Evolutionary conservation across 2,329 filamentous ascomycete species (phyloP).

Genomic region (Fusarium phyllophilum): DNA sequence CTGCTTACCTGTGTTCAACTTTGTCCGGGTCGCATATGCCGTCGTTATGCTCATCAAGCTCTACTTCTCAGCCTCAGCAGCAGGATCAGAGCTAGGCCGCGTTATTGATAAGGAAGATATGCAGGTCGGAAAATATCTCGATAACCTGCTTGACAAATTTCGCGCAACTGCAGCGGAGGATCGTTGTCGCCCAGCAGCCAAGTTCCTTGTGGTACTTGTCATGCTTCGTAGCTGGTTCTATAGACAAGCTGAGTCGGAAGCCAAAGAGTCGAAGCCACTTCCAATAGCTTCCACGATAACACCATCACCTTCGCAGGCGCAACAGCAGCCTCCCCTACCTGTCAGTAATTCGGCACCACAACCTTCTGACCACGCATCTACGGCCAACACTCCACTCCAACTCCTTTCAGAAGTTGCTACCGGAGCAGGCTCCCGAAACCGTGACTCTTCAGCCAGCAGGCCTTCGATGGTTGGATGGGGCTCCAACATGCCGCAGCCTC

Average conservation of each 20-base stretch:
- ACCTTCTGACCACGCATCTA: slow-evolving; percentile 31
- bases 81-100: slow-evolving; percentile 73
- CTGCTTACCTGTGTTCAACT: slow-evolving; percentile 75
- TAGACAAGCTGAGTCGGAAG: slow-evolving; percentile 55
- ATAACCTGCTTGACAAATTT: slow-evolving; percentile 76
- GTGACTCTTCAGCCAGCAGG: slow-evolving; percentile 21
- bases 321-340: slow-evolving; percentile 19
- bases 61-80: slow-evolving; percentile 72
- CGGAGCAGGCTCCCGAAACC: slow-evolving; percentile 40
- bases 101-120: slow-evolving; percentile 76
- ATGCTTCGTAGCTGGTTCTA: slow-evolving; percentile 78
- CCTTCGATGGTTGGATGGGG: slow-evolving; percentile 36
- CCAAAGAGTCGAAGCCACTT: slow-evolving; percentile 21
- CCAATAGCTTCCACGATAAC: slow-evolving; percentile 13
- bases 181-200: slow-evolving; percentile 71
- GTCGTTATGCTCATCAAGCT: slow-evolving; percentile 79
- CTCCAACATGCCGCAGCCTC: slow-evolving; percentile 38
- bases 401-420: slow-evolving; percentile 68
- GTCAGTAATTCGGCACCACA: slow-evolving; percentile 26
- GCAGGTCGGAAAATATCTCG: slow-evolving; percentile 72
- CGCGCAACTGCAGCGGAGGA: slow-evolving; percentile 70
- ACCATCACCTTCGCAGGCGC: slow-evolving; percentile 25
- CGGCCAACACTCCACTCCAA: slow-evolving; percentile 64
- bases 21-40: slow-evolving; percentile 77
- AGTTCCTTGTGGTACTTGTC: slow-evolving; percentile 75